Evolutionary conservation across 345 rosid species (phyloP).

Genomic region (Aquilaria yunnanensis): DNA sequence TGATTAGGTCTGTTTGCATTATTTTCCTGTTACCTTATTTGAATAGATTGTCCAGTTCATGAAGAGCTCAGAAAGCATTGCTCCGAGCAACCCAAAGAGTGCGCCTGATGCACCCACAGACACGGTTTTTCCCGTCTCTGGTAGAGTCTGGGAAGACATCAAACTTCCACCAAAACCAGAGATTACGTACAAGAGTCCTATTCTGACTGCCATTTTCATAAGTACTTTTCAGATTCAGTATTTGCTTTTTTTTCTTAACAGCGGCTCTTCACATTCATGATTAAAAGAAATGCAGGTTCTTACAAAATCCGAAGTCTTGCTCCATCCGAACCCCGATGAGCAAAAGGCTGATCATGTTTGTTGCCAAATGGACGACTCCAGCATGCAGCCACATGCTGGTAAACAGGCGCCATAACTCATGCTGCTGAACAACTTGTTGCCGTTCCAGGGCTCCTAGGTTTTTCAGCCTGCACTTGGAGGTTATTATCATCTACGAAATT

Average conservation of each 20-base stretch:
- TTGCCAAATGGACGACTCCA: slow-evolving; percentile 63
- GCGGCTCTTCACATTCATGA: too few relatives aligned
- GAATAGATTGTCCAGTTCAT: slow-evolving; percentile 87
- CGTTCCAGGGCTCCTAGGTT: slow-evolving; percentile 69
- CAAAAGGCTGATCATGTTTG: slow-evolving; percentile 81
- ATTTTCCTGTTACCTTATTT: slow-evolving; percentile 48
- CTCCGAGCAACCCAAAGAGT: slow-evolving; percentile 90
- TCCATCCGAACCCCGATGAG: slow-evolving; percentile 77
- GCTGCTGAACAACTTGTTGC: slow-evolving; percentile 39
- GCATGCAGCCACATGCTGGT: slow-evolving; percentile 91
- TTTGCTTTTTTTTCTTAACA: background rate
- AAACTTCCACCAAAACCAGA: slow-evolving; percentile 90
- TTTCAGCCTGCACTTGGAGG: slow-evolving; percentile 39
- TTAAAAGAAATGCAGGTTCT: slow-evolving; percentile 7
- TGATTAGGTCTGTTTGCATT: background rate
- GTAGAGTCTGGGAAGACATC: slow-evolving; percentile 45
- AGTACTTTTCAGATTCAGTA: too few relatives aligned
- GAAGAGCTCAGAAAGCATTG: slow-evolving; percentile 92
- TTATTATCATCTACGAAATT: too few relatives aligned
- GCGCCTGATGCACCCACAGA: slow-evolving; percentile 99
- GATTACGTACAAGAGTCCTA: slow-evolving; percentile 58
- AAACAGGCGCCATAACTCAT: slow-evolving; percentile 70
- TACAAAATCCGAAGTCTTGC: slow-evolving; percentile 90
- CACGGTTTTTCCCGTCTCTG: slow-evolving; percentile 18
- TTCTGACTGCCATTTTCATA: slow-evolving; percentile 49